Evolutionary conservation across 805 yeast genomes (phyloP), one percentile per base, ranked within the genome.

Genomic region (Saccharomycopsis sp.): DNA sequence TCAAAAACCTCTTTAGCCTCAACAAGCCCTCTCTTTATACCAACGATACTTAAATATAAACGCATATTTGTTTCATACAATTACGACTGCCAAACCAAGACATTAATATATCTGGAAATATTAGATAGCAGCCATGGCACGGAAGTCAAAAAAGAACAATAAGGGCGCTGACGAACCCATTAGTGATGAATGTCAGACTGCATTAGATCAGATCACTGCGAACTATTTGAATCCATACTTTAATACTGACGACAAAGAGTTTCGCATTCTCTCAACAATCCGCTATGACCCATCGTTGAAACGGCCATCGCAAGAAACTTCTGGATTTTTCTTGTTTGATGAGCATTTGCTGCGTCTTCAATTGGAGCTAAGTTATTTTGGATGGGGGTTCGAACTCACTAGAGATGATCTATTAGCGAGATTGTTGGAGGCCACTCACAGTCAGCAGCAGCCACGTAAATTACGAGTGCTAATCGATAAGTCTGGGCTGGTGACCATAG

Each of bases 261-360:
- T 87, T 66, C 80, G 83, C 62, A 69, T 89, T 15, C 71, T 89
- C 29, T 80, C 91, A 47, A 84, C 96, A 1, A 77, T 90, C 44
- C 74, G 97, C 54, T 90, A 86, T 67, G 96, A 89, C 64, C 93
- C 96, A 1, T 64, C 68, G 8, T 68, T 87, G 56, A 15, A 50
- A 52, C 24, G 52, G 54, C n/a, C 57, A 15, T 57, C 54, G 2
- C 54, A 49, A 15, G 63, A 58, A 9, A 63, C 54, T 12, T 38
- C 62, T 56, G 34, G 49, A 34, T 89, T 88, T 70, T 84, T 86
- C 64, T 73, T 90, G 20, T 71, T 88, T 29, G 78, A 79, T 14
- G 82, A 82, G 59, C 97, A 90, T 71, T 73, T 77, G 52, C 77
- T 79, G 53, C 75, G 97, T 51, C 68, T 89, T 25, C 74, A 78